These are phyloP conservation scores for Hortiboletus flavorubellus DNA, from an alignment of 768 basidiomycete species.

Conservation along the genomic window DNA sequence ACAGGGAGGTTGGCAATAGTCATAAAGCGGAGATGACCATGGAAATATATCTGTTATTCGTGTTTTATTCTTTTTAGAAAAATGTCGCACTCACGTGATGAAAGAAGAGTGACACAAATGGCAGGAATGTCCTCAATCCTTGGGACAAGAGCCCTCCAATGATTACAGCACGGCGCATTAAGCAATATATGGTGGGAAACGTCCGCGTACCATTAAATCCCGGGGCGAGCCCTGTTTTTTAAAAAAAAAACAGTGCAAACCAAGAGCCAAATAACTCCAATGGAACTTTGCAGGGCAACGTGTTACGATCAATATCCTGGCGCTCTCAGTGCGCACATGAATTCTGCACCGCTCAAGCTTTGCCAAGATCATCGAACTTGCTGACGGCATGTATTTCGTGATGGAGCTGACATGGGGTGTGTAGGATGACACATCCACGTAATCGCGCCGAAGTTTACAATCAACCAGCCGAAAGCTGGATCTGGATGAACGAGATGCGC, in stretches of 20 bases:
- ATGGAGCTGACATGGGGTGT: constrained; percentile 25
- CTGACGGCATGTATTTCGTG: constrained; percentile 8
- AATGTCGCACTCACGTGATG: constrained; percentile 47
- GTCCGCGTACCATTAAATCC: constrained; percentile 48
- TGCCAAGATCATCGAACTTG: constrained; percentile 1
- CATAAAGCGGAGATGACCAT: constrained; percentile 27
- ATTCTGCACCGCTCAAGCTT: constrained; percentile 8
- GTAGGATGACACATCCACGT: constrained; percentile 34
- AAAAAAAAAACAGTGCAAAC: constrained; percentile 46
- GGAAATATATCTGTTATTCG: constrained; percentile 4
- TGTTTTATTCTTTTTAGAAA: constrained; percentile 1
- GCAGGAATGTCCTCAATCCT: constrained; percentile 20
- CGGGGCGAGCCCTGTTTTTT: constrained; percentile 51
- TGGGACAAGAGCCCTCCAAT: constrained; percentile 7
- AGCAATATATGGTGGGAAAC: constrained; percentile 3
- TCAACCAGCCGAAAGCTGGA: constrained; percentile 28
- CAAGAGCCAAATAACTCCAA: constrained; percentile 61
- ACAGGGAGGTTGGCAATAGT: constrained; percentile 8
- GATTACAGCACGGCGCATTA: constrained; percentile 7
- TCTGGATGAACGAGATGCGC: constrained; percentile 8
- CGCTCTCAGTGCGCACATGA: constrained; percentile 26
- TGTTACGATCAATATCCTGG: constrained; percentile 41
- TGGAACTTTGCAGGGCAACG: constrained; percentile 52
- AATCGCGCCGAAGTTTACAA: constrained; percentile 31
- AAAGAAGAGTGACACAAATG: constrained; percentile 53